phyloP scores from a whole-genome alignment of 768 basidiomycete genomes.

The Naganishia vishniacii region DNA sequence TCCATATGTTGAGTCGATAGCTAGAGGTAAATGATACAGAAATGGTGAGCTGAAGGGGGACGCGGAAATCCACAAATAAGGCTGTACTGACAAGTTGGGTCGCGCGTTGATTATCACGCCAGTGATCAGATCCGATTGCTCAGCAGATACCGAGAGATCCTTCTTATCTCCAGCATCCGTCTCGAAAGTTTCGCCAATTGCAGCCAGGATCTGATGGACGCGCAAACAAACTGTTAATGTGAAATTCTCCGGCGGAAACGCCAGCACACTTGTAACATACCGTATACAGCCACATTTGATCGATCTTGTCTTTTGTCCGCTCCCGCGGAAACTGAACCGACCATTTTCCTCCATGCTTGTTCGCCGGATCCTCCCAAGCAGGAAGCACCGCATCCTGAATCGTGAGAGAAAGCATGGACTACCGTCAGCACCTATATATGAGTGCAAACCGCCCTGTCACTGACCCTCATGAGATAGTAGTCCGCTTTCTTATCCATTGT shows the following conservation, averaged over 20 bases:
- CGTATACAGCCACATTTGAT: constrained; percentile 98
- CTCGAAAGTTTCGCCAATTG: constrained; percentile 98
- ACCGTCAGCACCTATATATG: background rate
- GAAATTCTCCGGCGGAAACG: background rate
- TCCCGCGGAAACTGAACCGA: constrained; percentile 94
- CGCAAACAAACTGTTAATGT: background rate
- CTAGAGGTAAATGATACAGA: constrained; percentile 55
- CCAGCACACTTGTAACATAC: constrained; percentile 52
- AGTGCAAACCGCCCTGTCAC: constrained; percentile 35
- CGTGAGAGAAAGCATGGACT: background rate
- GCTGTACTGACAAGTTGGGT: constrained; percentile 52
- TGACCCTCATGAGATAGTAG: constrained; percentile 95
- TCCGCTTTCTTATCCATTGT: constrained; percentile 92
- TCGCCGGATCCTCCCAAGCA: constrained; percentile 95
- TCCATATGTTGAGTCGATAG: constrained; percentile 97
- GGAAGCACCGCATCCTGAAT: constrained; percentile 85
- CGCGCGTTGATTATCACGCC: constrained; percentile 93
- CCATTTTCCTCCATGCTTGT: constrained; percentile 98
- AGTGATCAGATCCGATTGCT: constrained; percentile 62
- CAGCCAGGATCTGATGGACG: constrained; percentile 87
- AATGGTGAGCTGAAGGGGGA: background rate
- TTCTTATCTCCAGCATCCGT: constrained; percentile 20
- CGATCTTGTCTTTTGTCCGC: constrained; percentile 75
- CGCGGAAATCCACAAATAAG: background rate
- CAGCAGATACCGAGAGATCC: background rate